Evolutionary conservation across 805 yeast genomes (phyloP).

Genomic region (Yarrowia yakushimensis): DNA sequence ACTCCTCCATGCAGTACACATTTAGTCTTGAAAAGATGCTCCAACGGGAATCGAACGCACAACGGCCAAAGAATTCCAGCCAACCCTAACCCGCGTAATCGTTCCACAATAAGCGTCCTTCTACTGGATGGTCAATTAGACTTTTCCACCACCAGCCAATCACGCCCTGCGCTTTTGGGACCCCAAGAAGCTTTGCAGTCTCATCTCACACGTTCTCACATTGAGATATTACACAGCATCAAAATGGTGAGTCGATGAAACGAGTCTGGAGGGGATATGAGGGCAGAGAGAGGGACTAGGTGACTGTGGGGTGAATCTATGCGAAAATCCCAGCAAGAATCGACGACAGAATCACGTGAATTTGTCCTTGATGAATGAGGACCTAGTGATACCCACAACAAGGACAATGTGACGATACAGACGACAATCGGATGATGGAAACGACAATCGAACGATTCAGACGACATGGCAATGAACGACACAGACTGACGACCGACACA

Average conservation of each 20-base stretch:
- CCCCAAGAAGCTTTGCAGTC: constrained; percentile 17
- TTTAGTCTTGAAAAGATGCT: too few species aligned
- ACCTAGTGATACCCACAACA: too few species aligned
- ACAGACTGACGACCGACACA: neutral
- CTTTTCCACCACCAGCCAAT: neutral
- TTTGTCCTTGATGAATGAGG: neutral
- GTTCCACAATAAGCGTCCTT: neutral
- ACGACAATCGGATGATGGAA: neutral
- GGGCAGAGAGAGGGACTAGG: too few species aligned
- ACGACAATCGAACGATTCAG: neutral
- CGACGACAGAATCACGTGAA: neutral
- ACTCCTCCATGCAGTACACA: too few species aligned
- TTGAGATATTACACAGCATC: constrained; percentile 21
- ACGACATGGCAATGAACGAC: too few species aligned
- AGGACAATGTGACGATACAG: neutral
- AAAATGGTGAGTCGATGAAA: constrained; percentile 14
- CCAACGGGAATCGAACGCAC: constrained; percentile 5
- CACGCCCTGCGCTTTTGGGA: neutral
- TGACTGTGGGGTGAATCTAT: too few species aligned
- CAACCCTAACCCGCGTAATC: neutral
- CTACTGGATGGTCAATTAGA: neutral
- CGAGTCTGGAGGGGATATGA: neutral
- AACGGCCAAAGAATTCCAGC: neutral
- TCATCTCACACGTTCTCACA: constrained; percentile 21
- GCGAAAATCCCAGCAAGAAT: too few species aligned